Evolutionary conservation across 2,329 filamentous ascomycete species (phyloP), one percentile per base, ranked within the genome.

Genomic region (Diaporthe nobilis): DNA sequence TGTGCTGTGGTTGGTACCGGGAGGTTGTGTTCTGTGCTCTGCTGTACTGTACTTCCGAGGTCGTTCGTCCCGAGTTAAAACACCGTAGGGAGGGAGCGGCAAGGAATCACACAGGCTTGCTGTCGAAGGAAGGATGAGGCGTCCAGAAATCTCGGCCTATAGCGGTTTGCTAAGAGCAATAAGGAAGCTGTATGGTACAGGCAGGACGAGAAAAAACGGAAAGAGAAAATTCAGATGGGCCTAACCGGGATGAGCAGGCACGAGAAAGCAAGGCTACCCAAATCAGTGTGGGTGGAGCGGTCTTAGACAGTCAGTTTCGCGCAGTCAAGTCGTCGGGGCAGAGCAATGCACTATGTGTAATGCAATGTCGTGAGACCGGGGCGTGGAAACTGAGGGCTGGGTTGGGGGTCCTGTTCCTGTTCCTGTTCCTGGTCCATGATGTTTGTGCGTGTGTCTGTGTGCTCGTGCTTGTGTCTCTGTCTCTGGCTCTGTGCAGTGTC

Each of bases 201-300:
- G 55, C 47, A 51, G 55, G 53, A 55, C 31, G 39, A 17, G 34
- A 9, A 58, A 63, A 28, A 57, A 34, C 25, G 55, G 47, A 47
- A 31, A 65, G 31, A 65, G 28, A 75, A 72, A 72, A 67, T 15
- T 68, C 39, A 72, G 60, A 73, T 8, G 31, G n/a, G 70, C 22
- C 74, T 75, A 75, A 72, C 74, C 74, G 60, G 68, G 74, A 75
- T 57, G 57, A 72, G 73, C 73, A 75, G 73, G 28, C 72, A 53
- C 31, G 31, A 34, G 72, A 37, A 61, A 31, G 55, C 47, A 63
- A 44, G 67, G 73, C 68, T 53, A 58, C 25, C 51, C 31, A 34
- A 20, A 53, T n/a, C 49, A 67, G 71, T 67, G 71, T 67, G 61
- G 53, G 72, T 74, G 72, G 72, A 70, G 72, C 44, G 65, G 68